Base-by-base conservation (phyloP, 1,139 yeast species). In the Saccharomyces pastorianus region DNA sequence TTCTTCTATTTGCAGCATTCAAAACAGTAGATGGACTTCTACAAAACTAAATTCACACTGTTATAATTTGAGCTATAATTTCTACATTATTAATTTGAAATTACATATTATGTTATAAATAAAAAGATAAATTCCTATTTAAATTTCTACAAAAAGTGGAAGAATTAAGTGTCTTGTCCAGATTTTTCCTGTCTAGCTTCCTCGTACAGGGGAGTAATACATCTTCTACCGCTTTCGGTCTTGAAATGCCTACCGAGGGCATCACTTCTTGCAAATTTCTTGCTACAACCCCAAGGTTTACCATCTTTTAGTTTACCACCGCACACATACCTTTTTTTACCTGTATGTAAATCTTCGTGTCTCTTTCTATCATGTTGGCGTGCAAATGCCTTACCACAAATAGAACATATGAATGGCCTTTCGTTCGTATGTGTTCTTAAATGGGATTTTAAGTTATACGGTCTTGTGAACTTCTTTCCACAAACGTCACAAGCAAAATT, bases 311-410 rank as follows among this genome's bases (percentile, higher is more conserved):
- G 72, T 9, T 73, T 70, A 0, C 98, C 98, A 57, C 79, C 78
- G 71, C 99, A 93, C 60, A 85, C 89, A 67, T 81, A 93, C 65
- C 86, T 81, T 75, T 89, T 91, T 69, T 88, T 93, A 2, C 98
- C 98, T 6, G 90, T 78, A 68, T 93, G 99, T 56, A 93, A 75
- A 58, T 89, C 96, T 67, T 91, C 97, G 67, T 93, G 99, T 47
- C 99, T 78, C 67, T 89, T 90, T 47, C 96, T 75, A 71, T 93
- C 99, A 66, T 93, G 98, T 66, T 90, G 96, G 56, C 99, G 75
- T 0, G 98, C 97, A 78, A 93, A 93, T 3, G 96, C 93, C 70
- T 90, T 89, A 6, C 95, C 95, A 72, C 99, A 93, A 6, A 85
- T 81, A 14, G 81, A 77, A 72, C 99, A 93, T 26, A 83, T 79